A percentile compares a stretch with the other conserved stretches of the same genome.
Evolutionary conservation across 148 eudicot species (phyloP).

Genomic region (Chenopodium formosanum): DNA sequence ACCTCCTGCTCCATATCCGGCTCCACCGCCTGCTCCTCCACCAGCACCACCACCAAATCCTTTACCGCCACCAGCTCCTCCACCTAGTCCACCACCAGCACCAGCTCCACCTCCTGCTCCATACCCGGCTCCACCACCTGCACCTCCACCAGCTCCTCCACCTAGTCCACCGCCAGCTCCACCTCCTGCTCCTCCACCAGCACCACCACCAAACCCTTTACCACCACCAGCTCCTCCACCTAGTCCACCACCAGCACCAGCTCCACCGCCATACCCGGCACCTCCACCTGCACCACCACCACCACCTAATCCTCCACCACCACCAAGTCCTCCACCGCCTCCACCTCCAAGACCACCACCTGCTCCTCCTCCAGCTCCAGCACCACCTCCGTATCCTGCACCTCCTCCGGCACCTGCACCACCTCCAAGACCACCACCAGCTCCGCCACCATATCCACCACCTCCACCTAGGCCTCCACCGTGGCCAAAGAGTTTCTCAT

Average conservation of each 20-base stretch:
- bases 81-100: not conserved
- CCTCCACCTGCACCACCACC: not conserved
- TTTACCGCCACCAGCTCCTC: no score
- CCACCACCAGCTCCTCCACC: slow-evolving; percentile 17
- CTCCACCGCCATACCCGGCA: slow-evolving; percentile 7
- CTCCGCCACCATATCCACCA: slow-evolving; percentile 14
- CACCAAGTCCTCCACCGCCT: slow-evolving; percentile 9
- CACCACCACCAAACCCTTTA: slow-evolving; percentile 22
- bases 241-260: slow-evolving; percentile 4
- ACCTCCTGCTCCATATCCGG: not conserved
- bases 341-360: slow-evolving; percentile 19
- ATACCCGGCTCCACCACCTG: slow-evolving; percentile 18
- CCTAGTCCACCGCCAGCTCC: slow-evolving; percentile 2
- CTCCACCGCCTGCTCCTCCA: not conserved
- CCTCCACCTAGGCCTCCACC: slow-evolving; percentile 29
- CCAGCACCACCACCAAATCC: no score
- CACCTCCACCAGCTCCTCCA: slow-evolving; percentile 10
- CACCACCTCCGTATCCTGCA: slow-evolving; percentile 15
- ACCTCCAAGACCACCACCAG: slow-evolving; percentile 18
- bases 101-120: slow-evolving; percentile 23
- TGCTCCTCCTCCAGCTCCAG: slow-evolving; percentile 12
- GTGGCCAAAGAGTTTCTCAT: slow-evolving; percentile 26
- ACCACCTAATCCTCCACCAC: slow-evolving; percentile 1
- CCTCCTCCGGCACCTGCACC: slow-evolving; percentile 13
- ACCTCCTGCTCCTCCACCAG: slow-evolving; percentile 6